A percentile compares a stretch with the other conserved stretches of the same genome.
Evolutionary conservation across 768 basidiomycete species (phyloP).

Genomic region (Hypholoma fasciculare): DNA sequence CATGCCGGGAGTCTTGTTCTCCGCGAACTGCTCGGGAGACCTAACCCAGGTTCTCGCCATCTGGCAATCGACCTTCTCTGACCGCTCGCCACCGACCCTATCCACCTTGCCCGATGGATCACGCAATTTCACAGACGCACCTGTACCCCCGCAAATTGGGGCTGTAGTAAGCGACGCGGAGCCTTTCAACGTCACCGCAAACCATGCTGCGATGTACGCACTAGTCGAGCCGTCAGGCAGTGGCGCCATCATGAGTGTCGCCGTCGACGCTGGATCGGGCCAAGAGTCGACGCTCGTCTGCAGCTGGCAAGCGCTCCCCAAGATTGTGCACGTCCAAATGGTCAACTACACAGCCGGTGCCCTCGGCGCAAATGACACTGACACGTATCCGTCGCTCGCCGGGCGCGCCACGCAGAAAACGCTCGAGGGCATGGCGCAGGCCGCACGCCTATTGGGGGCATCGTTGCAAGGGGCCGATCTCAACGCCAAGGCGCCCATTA

Average conservation of each 20-base stretch:
- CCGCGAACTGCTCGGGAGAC: constrained; percentile 3
- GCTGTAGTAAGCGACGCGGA: background rate
- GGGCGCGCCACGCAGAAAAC: constrained; percentile 5
- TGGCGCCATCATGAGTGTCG: background rate
- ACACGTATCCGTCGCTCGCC: background rate
- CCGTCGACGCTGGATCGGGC: background rate
- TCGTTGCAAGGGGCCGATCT: background rate
- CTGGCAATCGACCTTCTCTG: constrained; percentile 3
- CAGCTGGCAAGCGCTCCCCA: constrained; percentile 3
- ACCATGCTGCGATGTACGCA: constrained; percentile 1
- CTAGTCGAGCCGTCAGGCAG: constrained; percentile 3
- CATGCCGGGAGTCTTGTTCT: constrained; percentile 1
- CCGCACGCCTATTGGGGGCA: background rate
- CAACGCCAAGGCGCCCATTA: background rate
- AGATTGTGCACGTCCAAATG: constrained; percentile 2
- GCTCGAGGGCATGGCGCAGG: constrained; percentile 8
- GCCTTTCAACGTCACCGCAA: background rate
- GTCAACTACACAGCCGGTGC: background rate
- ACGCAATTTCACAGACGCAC: background rate
- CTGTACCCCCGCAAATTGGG: background rate
- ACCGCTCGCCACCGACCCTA: background rate
- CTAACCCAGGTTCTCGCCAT: background rate
- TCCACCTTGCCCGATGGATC: background rate
- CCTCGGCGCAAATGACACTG: background rate
- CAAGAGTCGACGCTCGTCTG: background rate